Evolutionary conservation across 2,329 filamentous ascomycete genomes (phyloP).

Genomic region (Capronia americana): DNA sequence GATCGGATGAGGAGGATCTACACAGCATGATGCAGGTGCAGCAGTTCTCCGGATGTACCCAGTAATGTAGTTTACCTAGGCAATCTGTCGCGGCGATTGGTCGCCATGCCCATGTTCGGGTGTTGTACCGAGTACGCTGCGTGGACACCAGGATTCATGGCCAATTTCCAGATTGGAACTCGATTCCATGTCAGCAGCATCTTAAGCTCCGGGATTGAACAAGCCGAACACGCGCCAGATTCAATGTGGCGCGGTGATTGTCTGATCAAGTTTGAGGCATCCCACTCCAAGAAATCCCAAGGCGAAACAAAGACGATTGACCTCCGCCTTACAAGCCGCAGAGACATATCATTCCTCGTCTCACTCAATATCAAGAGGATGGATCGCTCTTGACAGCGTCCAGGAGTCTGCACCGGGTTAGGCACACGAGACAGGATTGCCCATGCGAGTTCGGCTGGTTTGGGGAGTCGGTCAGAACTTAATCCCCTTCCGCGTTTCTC

Average conservation of each 20-base stretch:
- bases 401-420: background rate
- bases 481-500: background rate
- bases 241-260: background rate
- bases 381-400: background rate
- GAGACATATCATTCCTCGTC: background rate
- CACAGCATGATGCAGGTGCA: background rate
- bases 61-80: background rate
- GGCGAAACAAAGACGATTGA: background rate
- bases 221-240: background rate
- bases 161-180: background rate
- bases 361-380: background rate
- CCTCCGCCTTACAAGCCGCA: background rate
- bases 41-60: background rate
- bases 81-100: background rate
- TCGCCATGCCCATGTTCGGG: background rate
- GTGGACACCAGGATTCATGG: background rate
- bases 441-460: too few species aligned
- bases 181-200: background rate
- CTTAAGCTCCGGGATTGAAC: background rate
- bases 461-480: background rate
- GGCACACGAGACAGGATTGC: background rate
- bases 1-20: background rate
- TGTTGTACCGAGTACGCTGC: background rate
- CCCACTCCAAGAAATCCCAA: background rate
- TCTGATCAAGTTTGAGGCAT: background rate